phyloP scores from a whole-genome alignment of 2,329 filamentous ascomycete genomes.

The Magnaporthiopsis incrustans region DNA sequence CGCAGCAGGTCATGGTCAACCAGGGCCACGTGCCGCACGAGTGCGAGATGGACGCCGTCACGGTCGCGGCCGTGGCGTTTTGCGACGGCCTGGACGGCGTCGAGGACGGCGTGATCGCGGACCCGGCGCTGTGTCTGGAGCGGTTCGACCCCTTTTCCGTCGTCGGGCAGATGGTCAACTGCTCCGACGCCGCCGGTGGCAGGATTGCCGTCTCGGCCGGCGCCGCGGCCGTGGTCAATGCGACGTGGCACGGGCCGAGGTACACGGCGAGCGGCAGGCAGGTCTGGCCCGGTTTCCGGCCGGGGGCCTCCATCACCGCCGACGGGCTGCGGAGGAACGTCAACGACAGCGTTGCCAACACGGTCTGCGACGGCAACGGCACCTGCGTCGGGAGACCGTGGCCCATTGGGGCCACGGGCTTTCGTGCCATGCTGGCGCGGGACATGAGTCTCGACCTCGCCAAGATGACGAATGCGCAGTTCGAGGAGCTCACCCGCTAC shows the following conservation, averaged over 20 bases:
- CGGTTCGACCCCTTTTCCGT: conserved; percentile 11
- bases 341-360: not conserved
- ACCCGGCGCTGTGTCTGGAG: conserved; percentile 24
- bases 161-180: conserved; percentile 3
- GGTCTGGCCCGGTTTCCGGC: conserved; percentile 13
- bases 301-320: conserved; percentile 8
- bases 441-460: not conserved
- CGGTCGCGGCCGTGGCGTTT: conserved; percentile 26
- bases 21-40: conserved; percentile 12
- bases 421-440: not conserved
- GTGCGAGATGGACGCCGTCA: conserved; percentile 29
- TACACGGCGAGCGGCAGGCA: conserved; percentile 6
- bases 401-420: not conserved
- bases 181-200: not conserved
- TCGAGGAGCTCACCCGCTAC: not conserved
- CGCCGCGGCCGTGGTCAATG: conserved; percentile 13
- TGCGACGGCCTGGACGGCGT: conserved; percentile 37
- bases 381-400: not conserved
- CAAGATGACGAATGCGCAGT: not conserved
- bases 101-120: conserved; percentile 29
- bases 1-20: conserved; percentile 23
- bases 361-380: not conserved
- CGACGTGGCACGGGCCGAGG: conserved; percentile 12
- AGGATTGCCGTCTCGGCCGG: conserved; percentile 5
- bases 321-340: conserved; percentile 12